Conservation (phyloP, 805 yeast genomes). For the Torulaspora indica region DNA sequence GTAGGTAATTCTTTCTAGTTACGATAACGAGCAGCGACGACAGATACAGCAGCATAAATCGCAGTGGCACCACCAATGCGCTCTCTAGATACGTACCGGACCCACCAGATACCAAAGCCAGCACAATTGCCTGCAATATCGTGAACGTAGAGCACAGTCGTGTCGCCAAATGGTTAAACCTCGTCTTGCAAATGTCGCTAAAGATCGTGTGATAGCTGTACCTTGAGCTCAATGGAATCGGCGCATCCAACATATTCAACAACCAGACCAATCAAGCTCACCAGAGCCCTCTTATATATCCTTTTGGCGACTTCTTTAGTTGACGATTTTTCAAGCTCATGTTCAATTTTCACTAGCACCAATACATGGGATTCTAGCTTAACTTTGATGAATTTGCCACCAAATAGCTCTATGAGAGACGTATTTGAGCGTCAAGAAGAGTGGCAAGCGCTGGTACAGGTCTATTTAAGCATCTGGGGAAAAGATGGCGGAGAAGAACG, state of each 20-base stretch:
- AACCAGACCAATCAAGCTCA: neutral
- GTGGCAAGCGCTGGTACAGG: neutral
- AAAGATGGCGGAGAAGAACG: conserved; percentile 27
- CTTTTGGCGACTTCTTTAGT: conserved; percentile 3
- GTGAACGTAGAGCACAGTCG: conserved; percentile 35
- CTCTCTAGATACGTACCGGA: conserved; percentile 25
- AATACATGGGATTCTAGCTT: neutral
- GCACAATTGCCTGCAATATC: conserved; percentile 26
- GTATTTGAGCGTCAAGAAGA: conserved; percentile 1
- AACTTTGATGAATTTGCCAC: conserved; percentile 8
- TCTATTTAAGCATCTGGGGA: neutral
- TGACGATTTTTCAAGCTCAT: conserved; percentile 3
- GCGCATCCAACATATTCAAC: conserved; percentile 14
- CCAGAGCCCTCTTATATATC: neutral
- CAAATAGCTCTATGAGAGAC: conserved; percentile 1
- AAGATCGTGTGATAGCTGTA: conserved; percentile 39
- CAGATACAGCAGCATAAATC: conserved; percentile 28
- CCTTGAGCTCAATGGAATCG: conserved; percentile 20
- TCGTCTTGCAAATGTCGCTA: conserved; percentile 39
- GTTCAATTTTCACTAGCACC: conserved; percentile 10
- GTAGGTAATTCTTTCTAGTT: conserved; percentile 40
- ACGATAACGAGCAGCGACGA: conserved; percentile 36
- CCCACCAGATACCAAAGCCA: conserved; percentile 24
- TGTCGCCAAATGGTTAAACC: conserved; percentile 39
- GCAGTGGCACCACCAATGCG: conserved; percentile 27